These are phyloP conservation scores for Aspergillus ostianus DNA, from an alignment of 495 filamentous ascomycete genomes.

Conservation along the genomic window DNA sequence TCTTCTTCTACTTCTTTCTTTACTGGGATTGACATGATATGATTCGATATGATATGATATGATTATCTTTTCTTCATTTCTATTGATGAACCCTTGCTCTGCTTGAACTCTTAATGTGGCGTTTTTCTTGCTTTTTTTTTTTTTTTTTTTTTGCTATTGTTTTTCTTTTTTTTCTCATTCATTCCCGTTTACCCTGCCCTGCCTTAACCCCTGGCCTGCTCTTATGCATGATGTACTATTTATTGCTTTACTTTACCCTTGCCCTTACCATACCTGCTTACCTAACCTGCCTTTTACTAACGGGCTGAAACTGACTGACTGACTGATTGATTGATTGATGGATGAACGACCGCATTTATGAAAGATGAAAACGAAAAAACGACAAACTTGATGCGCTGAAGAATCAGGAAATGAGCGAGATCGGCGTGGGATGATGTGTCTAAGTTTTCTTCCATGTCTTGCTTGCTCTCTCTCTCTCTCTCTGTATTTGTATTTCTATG, in stretches of 20 bases:
- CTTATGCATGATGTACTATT: background rate
- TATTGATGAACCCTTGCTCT: no score
- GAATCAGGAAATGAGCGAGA: background rate
- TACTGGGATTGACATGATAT: background rate
- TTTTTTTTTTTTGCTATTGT: background rate
- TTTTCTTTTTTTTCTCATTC: background rate
- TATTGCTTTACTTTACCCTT: background rate
- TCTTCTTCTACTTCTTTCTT: conserved; percentile 1
- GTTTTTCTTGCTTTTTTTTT: background rate
- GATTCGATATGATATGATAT: no score
- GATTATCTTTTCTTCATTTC: no score
- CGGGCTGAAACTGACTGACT: background rate
- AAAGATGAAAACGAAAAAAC: background rate
- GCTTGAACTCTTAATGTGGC: no score
- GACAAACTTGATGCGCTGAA: no score
- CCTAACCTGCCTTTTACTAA: no score
- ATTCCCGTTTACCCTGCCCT: no score
- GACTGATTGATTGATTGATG: conserved; percentile 7
- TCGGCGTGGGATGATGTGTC: background rate
- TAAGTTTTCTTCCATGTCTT: background rate
- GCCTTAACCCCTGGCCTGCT: no score
- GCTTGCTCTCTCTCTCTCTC: no score
- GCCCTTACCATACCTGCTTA: no score
- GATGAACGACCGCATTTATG: conserved; percentile 9
- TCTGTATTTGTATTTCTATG: conserved; percentile 5